Evolutionary conservation across 140 eudicot species (phyloP), one percentile per base, ranked within the genome.

Genomic region (Erigeron philadelphicus): DNA sequence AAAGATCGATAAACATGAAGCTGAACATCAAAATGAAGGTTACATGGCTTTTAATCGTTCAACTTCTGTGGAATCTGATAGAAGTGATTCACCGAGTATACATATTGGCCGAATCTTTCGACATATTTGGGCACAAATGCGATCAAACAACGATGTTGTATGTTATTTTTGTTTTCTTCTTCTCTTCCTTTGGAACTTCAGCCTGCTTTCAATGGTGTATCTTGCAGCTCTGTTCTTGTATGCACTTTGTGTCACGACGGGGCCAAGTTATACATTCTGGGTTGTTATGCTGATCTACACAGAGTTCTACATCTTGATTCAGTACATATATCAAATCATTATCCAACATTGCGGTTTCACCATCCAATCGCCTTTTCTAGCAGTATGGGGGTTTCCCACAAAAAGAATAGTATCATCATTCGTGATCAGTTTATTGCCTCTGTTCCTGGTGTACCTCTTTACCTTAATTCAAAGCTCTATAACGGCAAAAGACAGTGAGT

Each of bases 221-320:
- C 84, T 86, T 61, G 93, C 83, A 45, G 86, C 88, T 61, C 86
- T 86, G 67, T 86, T 83, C 69, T 46, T 86, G 53, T 86, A 83
- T 41, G 88, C 93, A 44, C 86, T 86, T 12, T 86, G 93, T 73
- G 88, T 80, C 35, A 86, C 75, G 11, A 83, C 88, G 4, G 93
- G 93, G 0, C 93, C 93, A 12, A 75, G 88, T 78, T 83, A 83
- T 58, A 75, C 85, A 50, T 86, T 86, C 64, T 86, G 93, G 93
- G 84, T 81, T 15, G 73, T 83, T 19, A 78, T 81, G 82, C 78
- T 86, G 64, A 78, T 86, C 41, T 86, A 86, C 77, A 80, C 86
- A 0, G 93, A 86, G 64, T 50, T 81, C 21, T 83, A 78, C 48
- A 78, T 86, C 62, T 76, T 86, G 78, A 70, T 86, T 76, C 89